Conservation (phyloP, 352 stramenopile species). For the Phytophthora sp. region DNA sequence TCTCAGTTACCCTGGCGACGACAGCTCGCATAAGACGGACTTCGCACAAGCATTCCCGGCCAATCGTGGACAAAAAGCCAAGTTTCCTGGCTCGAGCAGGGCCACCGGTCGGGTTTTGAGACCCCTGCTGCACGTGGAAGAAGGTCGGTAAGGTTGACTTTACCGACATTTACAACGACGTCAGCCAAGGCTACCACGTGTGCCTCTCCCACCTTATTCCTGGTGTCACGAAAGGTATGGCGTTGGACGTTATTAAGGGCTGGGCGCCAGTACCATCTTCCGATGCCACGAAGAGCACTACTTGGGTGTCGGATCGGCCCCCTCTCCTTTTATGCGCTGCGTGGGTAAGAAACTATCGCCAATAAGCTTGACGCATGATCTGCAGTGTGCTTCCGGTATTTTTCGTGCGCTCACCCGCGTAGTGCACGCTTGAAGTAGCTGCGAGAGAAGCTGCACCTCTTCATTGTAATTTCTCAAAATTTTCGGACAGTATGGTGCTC, state of each 20-base stretch:
- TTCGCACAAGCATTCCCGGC: conserved; percentile 35
- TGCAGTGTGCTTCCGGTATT: too few species aligned
- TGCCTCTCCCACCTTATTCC: conserved; percentile 2
- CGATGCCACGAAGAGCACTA: conserved; percentile 8
- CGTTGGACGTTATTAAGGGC: conserved; percentile 1
- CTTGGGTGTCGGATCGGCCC: conserved; percentile 4
- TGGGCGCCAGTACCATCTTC: background rate
- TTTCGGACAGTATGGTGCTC: too few species aligned
- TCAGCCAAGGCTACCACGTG: conserved; percentile 30
- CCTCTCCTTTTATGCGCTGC: conserved; percentile 12
- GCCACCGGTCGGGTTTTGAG: conserved; percentile 48
- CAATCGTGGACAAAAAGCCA: conserved; percentile 28
- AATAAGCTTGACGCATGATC: background rate
- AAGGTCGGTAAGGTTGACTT: conserved; percentile 41
- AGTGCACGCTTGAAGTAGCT: too few species aligned
- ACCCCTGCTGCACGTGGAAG: conserved; percentile 57
- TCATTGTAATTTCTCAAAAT: too few species aligned
- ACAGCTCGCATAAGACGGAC: conserved; percentile 34
- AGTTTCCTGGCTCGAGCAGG: conserved; percentile 26
- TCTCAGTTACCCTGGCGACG: conserved; percentile 38
- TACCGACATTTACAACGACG: conserved; percentile 32
- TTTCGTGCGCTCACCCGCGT: too few species aligned
- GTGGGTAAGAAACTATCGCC: background rate
- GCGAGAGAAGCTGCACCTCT: too few species aligned
- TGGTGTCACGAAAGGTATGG: conserved; percentile 1